Evolutionary conservation across 331 rosid genomes (phyloP), one percentile per base, ranked within the genome.

Genomic region (Malus hybrid): DNA sequence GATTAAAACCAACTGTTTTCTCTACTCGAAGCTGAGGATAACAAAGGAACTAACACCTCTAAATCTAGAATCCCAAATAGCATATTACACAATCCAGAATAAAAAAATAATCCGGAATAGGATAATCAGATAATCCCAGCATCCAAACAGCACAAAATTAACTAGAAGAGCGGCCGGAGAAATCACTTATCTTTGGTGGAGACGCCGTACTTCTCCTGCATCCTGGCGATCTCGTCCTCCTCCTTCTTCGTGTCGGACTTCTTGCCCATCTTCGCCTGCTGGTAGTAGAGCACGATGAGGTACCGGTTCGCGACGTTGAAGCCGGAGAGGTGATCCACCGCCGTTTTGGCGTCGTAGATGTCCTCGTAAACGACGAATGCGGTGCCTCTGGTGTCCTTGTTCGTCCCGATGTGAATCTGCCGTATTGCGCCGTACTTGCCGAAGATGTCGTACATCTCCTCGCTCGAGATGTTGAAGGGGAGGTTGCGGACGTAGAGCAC

Each of bases 351-450:
- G 67, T 94, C 99, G 80, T 94, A 94, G 83, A 94, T 94, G 63
- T 94, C 99, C 84, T 94, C 99, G 93, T 94, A 94, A 1, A 94
- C 97, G 2, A 94, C 99, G 77, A 28, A 28, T 28, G 29, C 22
- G 3, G 99, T 94, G 42, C 99, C 99, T 8, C 99, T 86, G 0
- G 99, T 94, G 85, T 94, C 99, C 88, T 94, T 94, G 89, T 82
- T 92, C 10, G 95, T 90, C 0, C 97, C 99, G 29, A 94, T 82
- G 9, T 97, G 96, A 54, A 91, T 94, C 95, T 94, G 99, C 33
- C 99, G 88, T 18, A 94, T 94, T 13, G 97, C 99, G 0, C 99
- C 99, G 89, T 94, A 94, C 71, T 94, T 94, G 67, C 99, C 99
- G 69, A 94, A 94, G 13, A 94, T 94, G 42, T 94, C 99, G 88